Base-by-base conservation (phyloP, 202 grass and related monocot genomes). In the Schoenoplectus triqueter region DNA sequence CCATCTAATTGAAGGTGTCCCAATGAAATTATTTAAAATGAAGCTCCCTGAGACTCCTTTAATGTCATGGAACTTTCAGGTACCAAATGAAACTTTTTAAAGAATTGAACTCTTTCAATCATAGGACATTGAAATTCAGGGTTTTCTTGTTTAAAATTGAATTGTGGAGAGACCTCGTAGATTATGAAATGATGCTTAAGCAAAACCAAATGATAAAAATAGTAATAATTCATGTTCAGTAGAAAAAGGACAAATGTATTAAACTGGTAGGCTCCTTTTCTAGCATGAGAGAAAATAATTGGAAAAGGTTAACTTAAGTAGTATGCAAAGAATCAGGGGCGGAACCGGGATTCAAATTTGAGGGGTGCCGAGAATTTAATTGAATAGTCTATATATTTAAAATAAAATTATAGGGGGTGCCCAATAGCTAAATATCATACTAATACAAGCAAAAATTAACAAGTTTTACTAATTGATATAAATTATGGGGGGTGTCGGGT, bases 191-290 rank as follows among this genome's bases (percentile, higher is more conserved):
- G 17, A 61, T 17, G 54, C 40, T 61, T 45, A 78, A 15, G 54
- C 2, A 59, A 60, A 45, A 31, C 31, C 31, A 13, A 60, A 79
- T 44, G 54, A 60, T 42, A n/a, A 42, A 44, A 44, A 61, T 10
- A 1, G 11, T 44, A 44, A 61, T 31, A 31, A 31, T 31, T 31
- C 31, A 31, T 31, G 31, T 31, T 31, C 31, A 31, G 31, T 31
- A 31, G 31, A 31, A 31, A 31, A 31, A 31, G 31, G 31, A 31
- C 31, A 31, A 31, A 31, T 31, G 39, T 60, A 19, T 79, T 10
- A 11, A 61, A 78, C 17, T 79, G 55, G 8, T 45, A 79, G 55
- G 22, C 55, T 31, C 22, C 52, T 79, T 79, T 60, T 61, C 31
- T 61, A 17, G 39, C 54, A 61, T 59, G 73, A 77, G 13, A 40